Percentiles rank a stretch among this genome's conserved stretches.
phyloP scores from a whole-genome alignment of 2,329 filamentous ascomycete genomes.

The Aspergillus sp. region DNA sequence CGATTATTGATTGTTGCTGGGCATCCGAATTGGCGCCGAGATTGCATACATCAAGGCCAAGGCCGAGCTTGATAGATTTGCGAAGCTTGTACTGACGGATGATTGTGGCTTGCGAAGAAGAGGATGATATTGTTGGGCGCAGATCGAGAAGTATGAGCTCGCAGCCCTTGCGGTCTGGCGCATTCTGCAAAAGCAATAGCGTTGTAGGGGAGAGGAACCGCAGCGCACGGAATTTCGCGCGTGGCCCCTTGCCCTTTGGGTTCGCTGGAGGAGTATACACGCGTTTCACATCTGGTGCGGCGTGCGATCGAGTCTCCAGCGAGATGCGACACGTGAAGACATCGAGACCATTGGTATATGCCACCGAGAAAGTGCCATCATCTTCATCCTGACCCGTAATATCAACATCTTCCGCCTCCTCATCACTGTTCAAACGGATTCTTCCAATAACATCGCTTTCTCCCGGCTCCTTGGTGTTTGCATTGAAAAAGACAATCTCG shows the following conservation, averaged over 20 bases:
- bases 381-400: conserved; percentile 33
- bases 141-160: conserved; percentile 53
- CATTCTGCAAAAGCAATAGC: conserved; percentile 58
- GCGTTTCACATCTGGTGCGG: conserved; percentile 31
- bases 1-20: conserved; percentile 75
- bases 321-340: conserved; percentile 67
- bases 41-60: conserved; percentile 73
- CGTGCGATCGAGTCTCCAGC: conserved; percentile 48
- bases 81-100: conserved; percentile 61
- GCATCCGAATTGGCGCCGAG: conserved; percentile 60
- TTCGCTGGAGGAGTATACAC: conserved; percentile 30
- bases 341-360: conserved; percentile 75
- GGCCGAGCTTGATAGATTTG: conserved; percentile 68
- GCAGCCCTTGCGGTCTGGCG: conserved; percentile 54
- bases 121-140: conserved; percentile 10
- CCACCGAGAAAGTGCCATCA: conserved; percentile 62
- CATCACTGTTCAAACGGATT: conserved; percentile 50
- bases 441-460: conserved; percentile 54
- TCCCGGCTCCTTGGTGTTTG: conserved; percentile 56
- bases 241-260: conserved; percentile 31
- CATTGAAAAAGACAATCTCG: conserved; percentile 79
- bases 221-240: conserved; percentile 56
- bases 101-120: conserved; percentile 42
- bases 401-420: conserved; percentile 53
- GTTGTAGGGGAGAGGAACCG: conserved; percentile 57